phyloP scores from a whole-genome alignment of 1,284 basidiomycete genomes.

The Boletus mariae region DNA sequence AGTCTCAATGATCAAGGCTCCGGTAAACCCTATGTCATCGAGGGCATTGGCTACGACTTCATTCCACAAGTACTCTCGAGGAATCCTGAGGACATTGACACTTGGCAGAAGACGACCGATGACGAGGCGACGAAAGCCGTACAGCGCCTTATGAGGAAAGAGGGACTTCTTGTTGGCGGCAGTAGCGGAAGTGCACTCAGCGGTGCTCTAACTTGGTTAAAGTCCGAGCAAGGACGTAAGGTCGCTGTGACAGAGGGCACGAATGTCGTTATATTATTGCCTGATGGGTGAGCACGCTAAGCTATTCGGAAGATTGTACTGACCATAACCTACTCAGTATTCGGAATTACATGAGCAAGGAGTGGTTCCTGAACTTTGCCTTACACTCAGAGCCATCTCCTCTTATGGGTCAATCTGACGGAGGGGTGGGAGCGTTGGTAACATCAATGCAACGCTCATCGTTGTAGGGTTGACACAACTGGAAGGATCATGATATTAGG shows the following conservation, averaged over 20 bases:
- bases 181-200: conserved; percentile 84
- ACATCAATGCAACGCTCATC: conserved; percentile 3
- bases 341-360: conserved; percentile 95
- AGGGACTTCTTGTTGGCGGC: conserved; percentile 90
- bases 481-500: neutral
- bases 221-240: conserved; percentile 59
- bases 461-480: conserved; percentile 2
- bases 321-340: conserved; percentile 46
- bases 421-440: neutral
- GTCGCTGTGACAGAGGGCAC: conserved; percentile 68
- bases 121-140: conserved; percentile 78
- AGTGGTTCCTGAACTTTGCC: conserved; percentile 75
- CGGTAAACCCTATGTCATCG: conserved; percentile 73
- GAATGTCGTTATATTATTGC: conserved; percentile 87
- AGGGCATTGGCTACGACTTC: conserved; percentile 96
- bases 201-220: conserved; percentile 79
- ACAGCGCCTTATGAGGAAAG: conserved; percentile 76
- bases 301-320: neutral
- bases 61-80: conserved; percentile 77
- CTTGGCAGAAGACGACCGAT: conserved; percentile 88
- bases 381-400: conserved; percentile 52
- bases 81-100: conserved; percentile 51
- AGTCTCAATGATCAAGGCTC: conserved; percentile 51
- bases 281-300: conserved; percentile 73
- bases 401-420: conserved; percentile 36